A percentile compares a stretch with the other conserved stretches of the same genome.
phyloP scores from a whole-genome alignment of 768 basidiomycete genomes.

The Cystofilobasidium capitatum region DNA sequence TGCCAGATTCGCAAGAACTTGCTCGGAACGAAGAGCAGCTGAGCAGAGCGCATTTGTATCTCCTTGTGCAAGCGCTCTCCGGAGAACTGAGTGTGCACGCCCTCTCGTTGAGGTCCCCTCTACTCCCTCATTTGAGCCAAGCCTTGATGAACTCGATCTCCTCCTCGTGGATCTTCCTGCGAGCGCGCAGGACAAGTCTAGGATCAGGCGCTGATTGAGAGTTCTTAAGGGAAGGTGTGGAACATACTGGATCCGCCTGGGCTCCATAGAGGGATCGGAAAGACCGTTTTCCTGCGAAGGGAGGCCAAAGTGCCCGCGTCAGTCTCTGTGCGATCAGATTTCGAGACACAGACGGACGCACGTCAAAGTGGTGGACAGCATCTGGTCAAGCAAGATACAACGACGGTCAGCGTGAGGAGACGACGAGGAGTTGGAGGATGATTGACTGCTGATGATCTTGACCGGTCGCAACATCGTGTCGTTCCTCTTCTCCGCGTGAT shows the following conservation, averaged over 20 bases:
- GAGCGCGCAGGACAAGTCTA: not conserved
- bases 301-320: not conserved
- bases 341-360: not conserved
- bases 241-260: conserved; percentile 53
- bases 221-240: not conserved
- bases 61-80: too few relatives aligned
- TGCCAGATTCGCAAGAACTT: too few relatives aligned
- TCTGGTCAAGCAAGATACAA: conserved; percentile 27
- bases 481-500: conserved; percentile 50
- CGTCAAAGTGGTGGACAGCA: conserved; percentile 51
- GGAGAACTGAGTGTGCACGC: too few relatives aligned
- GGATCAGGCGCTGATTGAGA: not conserved
- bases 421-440: not conserved
- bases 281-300: conserved; percentile 54
- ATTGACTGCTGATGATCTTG: conserved; percentile 73
- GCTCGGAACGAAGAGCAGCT: too few relatives aligned
- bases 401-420: not conserved
- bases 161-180: conserved; percentile 58
- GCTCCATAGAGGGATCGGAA: conserved; percentile 53
- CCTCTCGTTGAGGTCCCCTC: too few relatives aligned
- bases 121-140: conserved; percentile 54
- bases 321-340: not conserved
- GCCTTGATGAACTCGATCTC: conserved; percentile 66
- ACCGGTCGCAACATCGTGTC: conserved; percentile 71
- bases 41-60: too few relatives aligned